These are phyloP conservation scores for Penicillium lagena DNA, from an alignment of 495 filamentous ascomycete species.

Conservation along the genomic window DNA sequence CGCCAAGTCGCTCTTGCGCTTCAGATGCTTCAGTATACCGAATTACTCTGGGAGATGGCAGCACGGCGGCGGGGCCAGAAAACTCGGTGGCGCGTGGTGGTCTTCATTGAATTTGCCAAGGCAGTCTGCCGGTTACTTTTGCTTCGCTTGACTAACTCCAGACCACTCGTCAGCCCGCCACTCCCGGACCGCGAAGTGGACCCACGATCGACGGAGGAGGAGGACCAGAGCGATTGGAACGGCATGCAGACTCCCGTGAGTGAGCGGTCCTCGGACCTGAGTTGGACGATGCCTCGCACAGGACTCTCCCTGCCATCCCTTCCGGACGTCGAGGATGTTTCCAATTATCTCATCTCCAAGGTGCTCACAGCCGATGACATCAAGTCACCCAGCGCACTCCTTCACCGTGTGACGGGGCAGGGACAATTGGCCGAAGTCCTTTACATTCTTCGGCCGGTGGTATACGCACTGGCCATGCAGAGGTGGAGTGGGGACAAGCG, in stretches of 20 bases:
- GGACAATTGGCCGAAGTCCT: slow-evolving; percentile 80
- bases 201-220: slow-evolving; percentile 54
- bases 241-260: slow-evolving; percentile 41
- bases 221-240: slow-evolving; percentile 37
- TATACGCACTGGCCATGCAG: slow-evolving; percentile 84
- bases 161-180: slow-evolving; percentile 77
- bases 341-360: slow-evolving; percentile 79
- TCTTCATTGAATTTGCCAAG: slow-evolving; percentile 79
- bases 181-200: slow-evolving; percentile 80
- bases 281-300: slow-evolving; percentile 95
- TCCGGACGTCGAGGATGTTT: slow-evolving; percentile 71
- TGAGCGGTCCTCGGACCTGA: slow-evolving; percentile 39
- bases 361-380: slow-evolving; percentile 95
- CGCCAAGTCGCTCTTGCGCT: slow-evolving; percentile 69
- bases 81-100: slow-evolving; percentile 81
- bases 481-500: slow-evolving; percentile 53
- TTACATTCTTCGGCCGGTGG: slow-evolving; percentile 81
- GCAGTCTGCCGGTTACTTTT: slow-evolving; percentile 79
- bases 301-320: slow-evolving; percentile 75
- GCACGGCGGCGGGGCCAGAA: slow-evolving; percentile 81
- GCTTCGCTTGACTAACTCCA: slow-evolving; percentile 72
- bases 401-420: slow-evolving; percentile 62
- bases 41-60: slow-evolving; percentile 79
- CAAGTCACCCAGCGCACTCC: slow-evolving; percentile 75
- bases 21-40: slow-evolving; percentile 87